Base-by-base conservation (phyloP, 768 basidiomycete genomes). In the Psilocybe cyanescens region DNA sequence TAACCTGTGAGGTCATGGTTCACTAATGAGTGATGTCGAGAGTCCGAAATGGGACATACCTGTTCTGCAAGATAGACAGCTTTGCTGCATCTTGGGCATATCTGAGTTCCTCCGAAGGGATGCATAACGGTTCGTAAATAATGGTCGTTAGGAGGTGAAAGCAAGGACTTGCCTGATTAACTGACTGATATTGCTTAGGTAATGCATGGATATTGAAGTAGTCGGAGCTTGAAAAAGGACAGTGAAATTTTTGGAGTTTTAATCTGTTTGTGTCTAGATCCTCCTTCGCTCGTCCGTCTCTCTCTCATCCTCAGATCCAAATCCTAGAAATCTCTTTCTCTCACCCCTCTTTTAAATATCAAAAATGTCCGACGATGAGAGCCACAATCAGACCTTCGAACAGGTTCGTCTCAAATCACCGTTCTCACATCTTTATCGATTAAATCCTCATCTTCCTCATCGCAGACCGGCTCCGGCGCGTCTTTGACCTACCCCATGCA, bases 21-120 rank as follows among this genome's bases (percentile, higher is more conserved):
- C 17, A 60, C 44, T 28, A 16, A 16, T 57, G 44, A 49, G 46
- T 51, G 31, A 33, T 17, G 17, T 55, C 12, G 35, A 39, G 12
- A 29, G 5, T 16, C 1, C 7, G 71, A 30, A 35, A 9, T 24
- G 4, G 12, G 1, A 72, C 80, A 64, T 62, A 89, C 91, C 84
- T 95, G 92, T 73, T 96, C 94, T 55, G 93, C 94, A 62, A 90
- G 90, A 75, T 96, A 96, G 33, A 95, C 94, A 0, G 83, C 73
- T 74, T 89, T 92, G 60, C 73, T 74, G 74, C 93, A 95, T 69
- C 85, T 76, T 14, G 93, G 90, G 70, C 93, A 95, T 55, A 79
- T 74, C 30, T 90, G 84, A 3, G 86, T 85, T 48, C 87, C 89
- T 62, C 88, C 87, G 68, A 89, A 92, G 2, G 88, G 84, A 70